Evolutionary conservation across 1,284 basidiomycete species (phyloP), one percentile per base, ranked within the genome.

Genomic region (Vanrija sp.): DNA sequence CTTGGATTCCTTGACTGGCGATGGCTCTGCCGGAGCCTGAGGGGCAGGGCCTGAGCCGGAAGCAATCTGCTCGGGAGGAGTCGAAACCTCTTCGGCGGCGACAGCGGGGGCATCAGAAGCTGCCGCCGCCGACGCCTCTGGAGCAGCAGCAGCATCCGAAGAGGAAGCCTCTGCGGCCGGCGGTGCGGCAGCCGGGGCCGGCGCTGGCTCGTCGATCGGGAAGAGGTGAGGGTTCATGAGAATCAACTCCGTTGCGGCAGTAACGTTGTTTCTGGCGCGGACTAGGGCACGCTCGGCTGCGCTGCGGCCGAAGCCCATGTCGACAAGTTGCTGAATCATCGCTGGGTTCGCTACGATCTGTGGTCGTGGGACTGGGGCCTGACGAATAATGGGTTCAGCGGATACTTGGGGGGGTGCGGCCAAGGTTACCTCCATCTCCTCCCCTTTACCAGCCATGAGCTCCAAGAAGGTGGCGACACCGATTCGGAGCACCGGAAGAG

Each of bases 231-330:
- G 92, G 65, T 91, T 85, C 2, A 83, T 82, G 20, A 98, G 79
- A 1, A 98, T 80, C 18, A 91, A 80, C 65, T 98, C 95, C 0
- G 95, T 88, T 3, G 96, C 96, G 6, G 88, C 85, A 37, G 81
- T 86, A 62, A 97, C 80, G 64, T 96, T 96, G 76, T 98, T 98
- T 57, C 87, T 84, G 15, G 87, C 86, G 20, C 93, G 86, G 19
- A 82, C 73, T 19, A 99, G 78, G 4, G 95, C 95, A 51, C 85
- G 83, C 66, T 89, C 86, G 1, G 88, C 89, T 4, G 90, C 88
- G 39, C 83, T 82, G 9, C 90, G 84, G 23, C 88, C 84, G 77
- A 98, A 99, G 47, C 96, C 96, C 96, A 99, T 98, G 63, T 98
- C 95, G 16, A 85, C 86, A 46, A 98, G 79, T 65, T 91, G 87